These are phyloP conservation scores for Lunularia cruciata DNA, from an alignment of 225 moss, liverwort and hornwort genomes.

Conservation along the genomic window DNA sequence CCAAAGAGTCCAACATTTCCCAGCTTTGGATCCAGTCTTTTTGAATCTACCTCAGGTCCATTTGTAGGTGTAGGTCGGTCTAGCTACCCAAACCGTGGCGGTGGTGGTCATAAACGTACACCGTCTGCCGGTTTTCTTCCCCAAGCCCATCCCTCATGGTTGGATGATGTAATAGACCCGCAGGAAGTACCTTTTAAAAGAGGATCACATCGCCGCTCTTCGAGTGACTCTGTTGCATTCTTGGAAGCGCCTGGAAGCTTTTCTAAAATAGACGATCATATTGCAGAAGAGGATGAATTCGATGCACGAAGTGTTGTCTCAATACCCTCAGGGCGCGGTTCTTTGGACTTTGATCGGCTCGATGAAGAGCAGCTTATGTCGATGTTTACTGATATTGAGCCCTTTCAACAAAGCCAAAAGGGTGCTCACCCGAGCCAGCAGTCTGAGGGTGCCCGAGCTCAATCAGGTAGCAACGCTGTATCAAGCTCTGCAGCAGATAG, in stretches of 20 bases:
- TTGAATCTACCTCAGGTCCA: constrained; percentile 43
- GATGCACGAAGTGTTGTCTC: constrained; percentile 42
- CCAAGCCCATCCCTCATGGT: constrained; percentile 66
- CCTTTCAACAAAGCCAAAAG: constrained; percentile 41
- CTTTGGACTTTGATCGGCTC: constrained; percentile 52
- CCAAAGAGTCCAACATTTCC: constrained; percentile 77
- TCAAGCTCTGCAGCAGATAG: constrained; percentile 53
- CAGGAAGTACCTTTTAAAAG: constrained; percentile 57
- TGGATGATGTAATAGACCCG: constrained; percentile 70
- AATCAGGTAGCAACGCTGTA: constrained; percentile 52
- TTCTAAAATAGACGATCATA: constrained; percentile 64
- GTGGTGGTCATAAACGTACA: constrained; percentile 70
- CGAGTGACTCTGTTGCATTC: constrained; percentile 79
- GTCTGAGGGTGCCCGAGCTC: constrained; percentile 37
- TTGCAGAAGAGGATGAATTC: constrained; percentile 76
- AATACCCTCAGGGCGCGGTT: constrained; percentile 44
- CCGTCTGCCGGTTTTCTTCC: constrained; percentile 79
- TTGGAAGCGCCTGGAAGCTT: constrained; percentile 61
- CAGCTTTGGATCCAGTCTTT: constrained; percentile 59
- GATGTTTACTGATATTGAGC: constrained; percentile 75
- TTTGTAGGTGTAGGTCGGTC: constrained; percentile 38
- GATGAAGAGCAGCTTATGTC: constrained; percentile 84
- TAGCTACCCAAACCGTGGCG: constrained; percentile 63
- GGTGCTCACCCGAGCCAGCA: constrained; percentile 19
- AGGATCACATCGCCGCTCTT: constrained; percentile 66